Percentiles rank a stretch among this genome's conserved stretches.
These are phyloP conservation scores for Apophysomyces elegans DNA, from an alignment of 371 early-diverging fungal genomes.

Conservation along the genomic window DNA sequence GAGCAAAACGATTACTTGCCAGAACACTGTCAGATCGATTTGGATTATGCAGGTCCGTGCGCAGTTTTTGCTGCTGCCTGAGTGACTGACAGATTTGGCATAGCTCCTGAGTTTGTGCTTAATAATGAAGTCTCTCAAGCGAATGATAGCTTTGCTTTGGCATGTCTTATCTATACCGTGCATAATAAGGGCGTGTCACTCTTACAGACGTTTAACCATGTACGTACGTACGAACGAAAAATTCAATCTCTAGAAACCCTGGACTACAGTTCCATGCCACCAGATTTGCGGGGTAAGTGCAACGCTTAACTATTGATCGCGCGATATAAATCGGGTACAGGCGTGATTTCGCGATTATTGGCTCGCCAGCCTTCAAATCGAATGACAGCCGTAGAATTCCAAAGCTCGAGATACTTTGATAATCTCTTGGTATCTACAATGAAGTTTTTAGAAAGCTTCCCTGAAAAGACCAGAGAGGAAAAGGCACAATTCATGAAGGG, in stretches of 20 bases:
- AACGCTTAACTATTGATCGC: background rate
- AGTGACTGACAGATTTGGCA: background rate
- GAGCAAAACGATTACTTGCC: constrained; percentile 69
- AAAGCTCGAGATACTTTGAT: constrained; percentile 76
- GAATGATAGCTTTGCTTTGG: constrained; percentile 84
- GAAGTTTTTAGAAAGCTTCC: constrained; percentile 78
- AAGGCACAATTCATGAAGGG: constrained; percentile 85
- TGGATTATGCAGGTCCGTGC: constrained; percentile 68
- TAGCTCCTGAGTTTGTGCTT: constrained; percentile 81
- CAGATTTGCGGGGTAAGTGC: constrained; percentile 52
- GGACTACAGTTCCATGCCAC: constrained; percentile 56
- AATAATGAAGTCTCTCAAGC: constrained; percentile 57
- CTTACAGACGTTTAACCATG: constrained; percentile 66
- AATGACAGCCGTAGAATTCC: constrained; percentile 65
- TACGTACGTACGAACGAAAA: constrained; percentile 68
- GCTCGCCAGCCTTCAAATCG: constrained; percentile 61
- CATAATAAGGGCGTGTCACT: constrained; percentile 75
- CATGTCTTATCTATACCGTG: constrained; percentile 78
- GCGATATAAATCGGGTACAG: constrained; percentile 9
- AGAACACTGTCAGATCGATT: constrained; percentile 65
- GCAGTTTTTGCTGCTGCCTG: background rate
- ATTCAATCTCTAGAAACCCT: constrained; percentile 52
- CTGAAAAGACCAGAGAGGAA: constrained; percentile 78
- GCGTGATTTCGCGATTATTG: constrained; percentile 60
- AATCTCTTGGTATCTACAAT: constrained; percentile 81